Conservation (phyloP, 169 alveolate genomes). For the Babesia bigemina region DNA sequence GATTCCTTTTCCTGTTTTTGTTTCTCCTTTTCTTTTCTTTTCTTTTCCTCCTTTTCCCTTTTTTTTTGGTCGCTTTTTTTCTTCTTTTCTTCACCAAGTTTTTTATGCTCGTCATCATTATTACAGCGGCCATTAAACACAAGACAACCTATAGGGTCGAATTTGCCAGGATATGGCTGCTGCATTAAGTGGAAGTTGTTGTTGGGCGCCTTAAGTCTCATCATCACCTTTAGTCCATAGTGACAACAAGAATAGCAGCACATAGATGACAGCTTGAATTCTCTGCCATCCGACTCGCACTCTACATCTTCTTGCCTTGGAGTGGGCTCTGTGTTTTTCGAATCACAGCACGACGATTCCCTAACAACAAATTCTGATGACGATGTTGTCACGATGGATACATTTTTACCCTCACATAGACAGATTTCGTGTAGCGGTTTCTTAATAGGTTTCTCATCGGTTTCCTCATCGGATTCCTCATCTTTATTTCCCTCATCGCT, state of each 20-base stretch:
- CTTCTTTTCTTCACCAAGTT: neutral
- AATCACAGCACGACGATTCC: constrained; percentile 16
- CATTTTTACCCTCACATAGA: neutral
- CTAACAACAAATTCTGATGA: constrained; percentile 11
- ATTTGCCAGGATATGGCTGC: constrained; percentile 48
- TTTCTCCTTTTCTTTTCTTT: neutral
- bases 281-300: constrained; percentile 2
- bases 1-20: too few relatives aligned
- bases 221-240: constrained; percentile 40
- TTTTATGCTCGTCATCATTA: neutral
- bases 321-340: neutral
- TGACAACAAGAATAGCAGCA: constrained; percentile 53
- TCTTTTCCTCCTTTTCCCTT: too few relatives aligned
- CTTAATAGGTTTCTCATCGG: constrained; percentile 26
- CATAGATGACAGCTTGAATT: constrained; percentile 10
- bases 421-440: constrained; percentile 30
- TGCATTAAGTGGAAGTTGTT: constrained; percentile 23
- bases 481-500: neutral
- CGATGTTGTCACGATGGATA: constrained; percentile 28
- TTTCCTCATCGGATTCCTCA: constrained; percentile 7
- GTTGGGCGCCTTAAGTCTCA: constrained; percentile 30
- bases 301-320: neutral
- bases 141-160: constrained; percentile 20
- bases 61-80: neutral
- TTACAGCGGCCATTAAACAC: constrained; percentile 18